Evolutionary conservation across 257 asterid genomes (phyloP).

Genomic region (Apocynum venetum): DNA sequence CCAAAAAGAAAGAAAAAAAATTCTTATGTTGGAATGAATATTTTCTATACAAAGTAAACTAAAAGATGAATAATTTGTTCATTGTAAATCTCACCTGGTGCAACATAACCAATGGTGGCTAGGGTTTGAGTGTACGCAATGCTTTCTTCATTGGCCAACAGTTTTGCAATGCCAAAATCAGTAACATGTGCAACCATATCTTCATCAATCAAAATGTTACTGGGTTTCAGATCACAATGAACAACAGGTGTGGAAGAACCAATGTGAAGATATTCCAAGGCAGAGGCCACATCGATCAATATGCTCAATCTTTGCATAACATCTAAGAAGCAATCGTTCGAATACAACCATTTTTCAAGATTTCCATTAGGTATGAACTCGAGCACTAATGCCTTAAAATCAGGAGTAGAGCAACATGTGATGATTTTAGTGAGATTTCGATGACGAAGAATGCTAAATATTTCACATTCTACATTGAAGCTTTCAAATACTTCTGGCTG

Average conservation of each 20-base stretch:
- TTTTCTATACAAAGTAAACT: too few relatives aligned
- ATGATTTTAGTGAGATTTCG: slow-evolving; percentile 14
- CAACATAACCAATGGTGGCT: slow-evolving; percentile 16
- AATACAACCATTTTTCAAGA: slow-evolving; percentile 13
- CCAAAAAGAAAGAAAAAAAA: too few relatives aligned
- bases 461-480: slow-evolving; percentile 14
- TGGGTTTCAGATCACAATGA: slow-evolving; percentile 18
- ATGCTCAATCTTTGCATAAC: slow-evolving; percentile 4
- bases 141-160: slow-evolving; percentile 5
- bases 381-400: slow-evolving; percentile 17
- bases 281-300: slow-evolving; percentile 13
- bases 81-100: slow-evolving; percentile 7
- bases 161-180: slow-evolving; percentile 14
- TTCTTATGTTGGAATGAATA: too few relatives aligned
- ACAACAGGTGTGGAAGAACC: neutral
- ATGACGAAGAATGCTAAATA: neutral
- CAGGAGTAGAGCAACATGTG: slow-evolving; percentile 2
- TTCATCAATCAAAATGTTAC: slow-evolving; percentile 13
- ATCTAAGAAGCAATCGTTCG: neutral
- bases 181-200: slow-evolving; percentile 16
- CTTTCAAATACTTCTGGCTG: neutral
- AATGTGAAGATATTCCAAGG: slow-evolving; percentile 12
- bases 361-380: slow-evolving; percentile 17
- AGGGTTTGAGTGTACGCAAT: slow-evolving; percentile 1
- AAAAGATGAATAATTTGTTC: neutral